Percentiles rank a stretch among this genome's conserved stretches.
Conservation (phyloP, 2,329 filamentous ascomycete genomes). For the Alternaria sp. region DNA sequence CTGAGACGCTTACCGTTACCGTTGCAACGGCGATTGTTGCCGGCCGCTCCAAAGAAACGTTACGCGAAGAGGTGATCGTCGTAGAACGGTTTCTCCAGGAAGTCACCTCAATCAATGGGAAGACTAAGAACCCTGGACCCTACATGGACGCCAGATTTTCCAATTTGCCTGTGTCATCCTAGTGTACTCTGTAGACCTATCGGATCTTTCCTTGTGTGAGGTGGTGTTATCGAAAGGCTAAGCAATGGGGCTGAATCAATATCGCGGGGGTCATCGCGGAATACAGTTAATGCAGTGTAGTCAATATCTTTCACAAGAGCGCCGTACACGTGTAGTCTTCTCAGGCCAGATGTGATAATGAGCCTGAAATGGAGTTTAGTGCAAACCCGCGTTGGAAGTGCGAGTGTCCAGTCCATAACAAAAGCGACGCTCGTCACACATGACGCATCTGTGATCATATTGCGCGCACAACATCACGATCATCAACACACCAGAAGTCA, state of each 20-base stretch:
- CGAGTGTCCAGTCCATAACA: neutral
- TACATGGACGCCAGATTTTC: neutral
- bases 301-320: neutral
- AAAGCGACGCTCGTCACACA: neutral
- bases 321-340: neutral
- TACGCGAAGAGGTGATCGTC: neutral
- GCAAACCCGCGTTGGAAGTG: neutral
- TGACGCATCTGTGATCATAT: neutral
- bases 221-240: neutral
- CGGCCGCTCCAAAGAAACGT: neutral
- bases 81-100: neutral
- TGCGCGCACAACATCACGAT: slow-evolving; percentile 4
- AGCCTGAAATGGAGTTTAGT: neutral
- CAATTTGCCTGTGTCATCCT: neutral
- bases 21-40: neutral
- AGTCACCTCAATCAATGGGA: neutral
- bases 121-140: neutral
- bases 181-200: neutral
- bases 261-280: neutral
- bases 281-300: neutral
- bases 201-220: neutral
- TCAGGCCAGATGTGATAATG: neutral
- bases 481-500: slow-evolving; percentile 11
- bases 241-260: neutral
- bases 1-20: neutral